Percentiles rank a stretch among this genome's conserved stretches.
Evolutionary conservation across 2,329 filamentous ascomycete species (phyloP).

Genomic region (Tolypocladium ovalisporum): DNA sequence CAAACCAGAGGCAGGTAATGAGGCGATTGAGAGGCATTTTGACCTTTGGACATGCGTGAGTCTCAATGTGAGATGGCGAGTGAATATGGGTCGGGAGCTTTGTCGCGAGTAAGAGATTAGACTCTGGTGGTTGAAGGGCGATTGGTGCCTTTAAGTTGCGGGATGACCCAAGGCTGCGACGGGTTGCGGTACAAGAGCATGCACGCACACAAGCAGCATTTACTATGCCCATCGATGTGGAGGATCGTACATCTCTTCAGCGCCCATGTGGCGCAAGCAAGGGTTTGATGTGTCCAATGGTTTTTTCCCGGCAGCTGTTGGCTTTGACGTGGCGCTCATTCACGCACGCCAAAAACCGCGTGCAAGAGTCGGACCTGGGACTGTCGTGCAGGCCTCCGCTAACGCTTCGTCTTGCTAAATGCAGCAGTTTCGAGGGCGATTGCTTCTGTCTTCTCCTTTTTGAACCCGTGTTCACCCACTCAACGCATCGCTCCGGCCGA

Average conservation of each 20-base stretch:
- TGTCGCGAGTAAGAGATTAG: not conserved
- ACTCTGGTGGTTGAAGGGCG: too few species aligned
- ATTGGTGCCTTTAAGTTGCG: not conserved
- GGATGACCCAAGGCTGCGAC: not conserved
- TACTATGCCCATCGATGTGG: not conserved
- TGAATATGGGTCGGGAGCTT: not conserved
- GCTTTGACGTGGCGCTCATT: not conserved
- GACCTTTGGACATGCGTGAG: not conserved
- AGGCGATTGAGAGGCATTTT: slow-evolving; percentile 2
- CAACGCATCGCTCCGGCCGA: too few species aligned
- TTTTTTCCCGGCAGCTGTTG: not conserved
- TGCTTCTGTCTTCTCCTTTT: not conserved
- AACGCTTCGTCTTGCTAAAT: not conserved
- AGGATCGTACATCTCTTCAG: not conserved
- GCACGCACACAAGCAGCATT: not conserved
- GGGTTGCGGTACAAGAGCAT: not conserved
- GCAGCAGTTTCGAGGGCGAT: not conserved
- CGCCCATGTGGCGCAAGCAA: not conserved
- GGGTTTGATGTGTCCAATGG: not conserved
- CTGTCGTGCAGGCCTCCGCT: too few species aligned
- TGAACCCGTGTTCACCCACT: too few species aligned
- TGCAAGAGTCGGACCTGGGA: not conserved
- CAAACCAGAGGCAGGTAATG: slow-evolving; percentile 29
- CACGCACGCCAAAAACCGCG: not conserved
- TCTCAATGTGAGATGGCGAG: not conserved